Percentiles rank a stretch among this genome's conserved stretches.
phyloP scores from a whole-genome alignment of 2,329 filamentous ascomycete genomes.

The Cladorrhinum sp. region DNA sequence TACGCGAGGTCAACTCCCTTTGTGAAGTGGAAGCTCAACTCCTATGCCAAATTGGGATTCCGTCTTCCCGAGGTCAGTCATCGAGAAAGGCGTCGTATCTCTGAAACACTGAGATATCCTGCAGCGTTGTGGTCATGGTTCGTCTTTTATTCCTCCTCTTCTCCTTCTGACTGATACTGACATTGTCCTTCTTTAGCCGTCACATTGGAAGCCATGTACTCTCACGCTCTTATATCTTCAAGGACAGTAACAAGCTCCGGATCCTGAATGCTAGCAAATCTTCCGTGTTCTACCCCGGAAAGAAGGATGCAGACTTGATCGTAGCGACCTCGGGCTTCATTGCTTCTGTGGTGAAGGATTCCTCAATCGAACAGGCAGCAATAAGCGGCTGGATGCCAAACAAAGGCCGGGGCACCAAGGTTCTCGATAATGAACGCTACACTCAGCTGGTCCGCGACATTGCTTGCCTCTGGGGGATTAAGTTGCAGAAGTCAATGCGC shows the following conservation, averaged over 20 bases:
- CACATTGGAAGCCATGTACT: neutral
- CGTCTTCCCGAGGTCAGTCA: neutral
- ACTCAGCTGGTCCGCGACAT: constrained; percentile 10
- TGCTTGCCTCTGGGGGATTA: constrained; percentile 4
- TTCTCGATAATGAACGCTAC: constrained; percentile 19
- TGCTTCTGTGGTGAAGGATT: neutral
- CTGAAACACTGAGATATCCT: constrained; percentile 6
- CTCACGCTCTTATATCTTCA: neutral
- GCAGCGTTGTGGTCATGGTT: constrained; percentile 12
- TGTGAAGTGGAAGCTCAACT: neutral
- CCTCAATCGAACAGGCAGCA: constrained; percentile 11
- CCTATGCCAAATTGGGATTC: constrained; percentile 8
- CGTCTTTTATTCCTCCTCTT: neutral
- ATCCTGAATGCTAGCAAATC: neutral
- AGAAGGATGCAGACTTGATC: neutral
- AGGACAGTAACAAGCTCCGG: neutral
- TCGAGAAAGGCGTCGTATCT: neutral
- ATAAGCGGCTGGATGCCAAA: constrained; percentile 20
- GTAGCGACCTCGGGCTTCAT: constrained; percentile 20
- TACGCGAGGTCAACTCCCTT: neutral
- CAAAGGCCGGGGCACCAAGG: neutral
- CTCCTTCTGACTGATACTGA: neutral
- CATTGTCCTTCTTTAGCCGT: neutral
- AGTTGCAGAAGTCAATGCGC: neutral
- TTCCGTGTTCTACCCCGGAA: neutral